A percentile compares a stretch with the other conserved stretches of the same genome.
phyloP scores from a whole-genome alignment of 2,329 filamentous ascomycete genomes.

The Seiridium cupressi region DNA sequence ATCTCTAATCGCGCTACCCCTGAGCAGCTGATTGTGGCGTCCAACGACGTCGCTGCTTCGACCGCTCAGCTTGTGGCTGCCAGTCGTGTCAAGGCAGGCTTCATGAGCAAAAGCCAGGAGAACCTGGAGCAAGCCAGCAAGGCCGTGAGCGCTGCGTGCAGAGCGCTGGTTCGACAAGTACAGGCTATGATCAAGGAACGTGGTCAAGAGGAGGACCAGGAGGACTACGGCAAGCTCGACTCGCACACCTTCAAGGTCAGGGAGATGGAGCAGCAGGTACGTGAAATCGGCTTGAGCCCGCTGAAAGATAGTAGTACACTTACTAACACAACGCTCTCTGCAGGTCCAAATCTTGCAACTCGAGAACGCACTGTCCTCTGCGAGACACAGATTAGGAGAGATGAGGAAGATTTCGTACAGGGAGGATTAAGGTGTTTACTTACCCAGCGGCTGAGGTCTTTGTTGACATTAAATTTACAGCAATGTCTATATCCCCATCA shows the following conservation, averaged over 20 bases:
- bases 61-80: constrained; percentile 96
- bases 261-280: constrained; percentile 99
- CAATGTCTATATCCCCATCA: no score
- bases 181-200: constrained; percentile 91
- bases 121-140: constrained; percentile 87
- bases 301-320: not conserved
- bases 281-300: constrained; percentile 24
- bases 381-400: constrained; percentile 82
- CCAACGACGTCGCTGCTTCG: constrained; percentile 93
- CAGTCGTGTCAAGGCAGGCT: constrained; percentile 92
- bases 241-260: constrained; percentile 97
- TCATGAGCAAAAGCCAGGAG: constrained; percentile 97
- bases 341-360: constrained; percentile 97
- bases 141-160: constrained; percentile 86
- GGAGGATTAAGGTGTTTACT: constrained; percentile 55
- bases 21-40: constrained; percentile 96
- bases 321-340: constrained; percentile 16
- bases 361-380: constrained; percentile 79
- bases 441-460: no score
- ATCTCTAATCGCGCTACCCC: constrained; percentile 88
- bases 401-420: constrained; percentile 98
- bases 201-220: constrained; percentile 74
- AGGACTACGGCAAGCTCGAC: constrained; percentile 86
- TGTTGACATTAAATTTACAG: not conserved
- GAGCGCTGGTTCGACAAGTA: constrained; percentile 85